A percentile compares a stretch with the other conserved stretches of the same genome.
Conservation (phyloP, 345 rosid genomes). For the Diplotaxis tenuifolia region DNA sequence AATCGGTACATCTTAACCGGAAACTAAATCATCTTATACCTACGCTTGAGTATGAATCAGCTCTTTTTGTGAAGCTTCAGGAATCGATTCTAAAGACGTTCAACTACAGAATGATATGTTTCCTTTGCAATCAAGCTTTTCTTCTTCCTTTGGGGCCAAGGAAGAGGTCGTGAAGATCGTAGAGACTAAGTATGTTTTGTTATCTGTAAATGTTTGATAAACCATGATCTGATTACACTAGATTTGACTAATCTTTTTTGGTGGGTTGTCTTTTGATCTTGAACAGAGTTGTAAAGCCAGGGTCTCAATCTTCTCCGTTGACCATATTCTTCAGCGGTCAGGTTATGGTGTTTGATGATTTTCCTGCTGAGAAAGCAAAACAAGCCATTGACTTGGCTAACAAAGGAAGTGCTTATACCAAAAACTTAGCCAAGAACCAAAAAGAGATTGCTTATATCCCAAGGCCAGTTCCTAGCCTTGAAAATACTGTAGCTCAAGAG, state of each 20-base stretch:
- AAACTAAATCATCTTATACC: not conserved
- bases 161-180: conserved; percentile 39
- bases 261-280: conserved; percentile 5
- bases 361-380: conserved; percentile 75
- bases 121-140: conserved; percentile 53
- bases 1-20: not conserved
- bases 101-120: conserved; percentile 54
- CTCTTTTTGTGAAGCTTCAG: conserved; percentile 44
- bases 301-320: conserved; percentile 58
- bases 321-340: conserved; percentile 84
- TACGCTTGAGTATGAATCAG: too few relatives aligned
- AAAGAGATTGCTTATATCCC: conserved; percentile 37
- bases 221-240: not conserved
- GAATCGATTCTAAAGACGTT: conserved; percentile 19
- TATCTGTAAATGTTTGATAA: not conserved
- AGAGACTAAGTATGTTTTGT: conserved; percentile 43
- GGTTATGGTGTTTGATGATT: conserved; percentile 67
- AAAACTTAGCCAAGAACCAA: conserved; percentile 25
- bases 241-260: conserved; percentile 9
- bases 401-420: conserved; percentile 41
- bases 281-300: conserved; percentile 29
- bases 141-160: conserved; percentile 33
- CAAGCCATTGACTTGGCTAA: conserved; percentile 66
- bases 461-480: conserved; percentile 28
- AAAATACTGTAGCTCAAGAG: conserved; percentile 38